Evolutionary conservation across 306 rosid genomes (phyloP).

Genomic region (Macrotyloma uniflorum): DNA sequence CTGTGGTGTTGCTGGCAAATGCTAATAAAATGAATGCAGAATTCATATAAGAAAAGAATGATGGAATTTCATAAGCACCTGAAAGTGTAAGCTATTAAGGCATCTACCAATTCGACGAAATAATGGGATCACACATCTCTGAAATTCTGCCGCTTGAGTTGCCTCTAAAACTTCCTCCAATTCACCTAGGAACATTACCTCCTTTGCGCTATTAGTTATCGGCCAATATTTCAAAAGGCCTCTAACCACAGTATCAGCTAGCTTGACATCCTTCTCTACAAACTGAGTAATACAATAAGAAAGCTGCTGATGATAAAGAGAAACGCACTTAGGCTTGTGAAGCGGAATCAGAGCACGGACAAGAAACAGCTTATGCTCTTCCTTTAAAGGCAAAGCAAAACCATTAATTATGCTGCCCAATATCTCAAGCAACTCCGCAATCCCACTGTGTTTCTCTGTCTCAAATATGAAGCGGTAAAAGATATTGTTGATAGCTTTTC

Average conservation of each 20-base stretch:
- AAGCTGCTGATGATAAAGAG: constrained; percentile 69
- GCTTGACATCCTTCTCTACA: constrained; percentile 70
- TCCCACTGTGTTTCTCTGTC: constrained; percentile 66
- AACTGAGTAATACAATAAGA: constrained; percentile 66
- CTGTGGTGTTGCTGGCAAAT: neutral
- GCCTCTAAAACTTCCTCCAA: constrained; percentile 70
- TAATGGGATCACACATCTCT: constrained; percentile 62
- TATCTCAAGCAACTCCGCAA: constrained; percentile 68
- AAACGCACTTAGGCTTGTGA: constrained; percentile 65
- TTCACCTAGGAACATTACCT: constrained; percentile 71
- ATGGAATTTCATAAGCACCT: constrained; percentile 44
- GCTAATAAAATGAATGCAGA: constrained; percentile 17
- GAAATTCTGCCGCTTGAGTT: constrained; percentile 63
- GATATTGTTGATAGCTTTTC: constrained; percentile 67
- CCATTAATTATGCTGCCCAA: constrained; percentile 70
- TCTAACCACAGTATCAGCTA: constrained; percentile 62
- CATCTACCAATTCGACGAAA: constrained; percentile 61
- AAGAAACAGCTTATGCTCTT: constrained; percentile 75
- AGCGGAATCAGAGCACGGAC: constrained; percentile 65
- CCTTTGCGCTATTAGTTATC: constrained; percentile 62
- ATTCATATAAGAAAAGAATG: neutral
- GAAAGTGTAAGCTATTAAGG: constrained; percentile 70
- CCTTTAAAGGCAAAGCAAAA: constrained; percentile 72
- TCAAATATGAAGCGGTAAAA: constrained; percentile 67
- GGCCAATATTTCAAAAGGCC: constrained; percentile 75